Evolutionary conservation across 2,329 filamentous ascomycete genomes (phyloP).

Genomic region (Aspergillus puulaauensis): DNA sequence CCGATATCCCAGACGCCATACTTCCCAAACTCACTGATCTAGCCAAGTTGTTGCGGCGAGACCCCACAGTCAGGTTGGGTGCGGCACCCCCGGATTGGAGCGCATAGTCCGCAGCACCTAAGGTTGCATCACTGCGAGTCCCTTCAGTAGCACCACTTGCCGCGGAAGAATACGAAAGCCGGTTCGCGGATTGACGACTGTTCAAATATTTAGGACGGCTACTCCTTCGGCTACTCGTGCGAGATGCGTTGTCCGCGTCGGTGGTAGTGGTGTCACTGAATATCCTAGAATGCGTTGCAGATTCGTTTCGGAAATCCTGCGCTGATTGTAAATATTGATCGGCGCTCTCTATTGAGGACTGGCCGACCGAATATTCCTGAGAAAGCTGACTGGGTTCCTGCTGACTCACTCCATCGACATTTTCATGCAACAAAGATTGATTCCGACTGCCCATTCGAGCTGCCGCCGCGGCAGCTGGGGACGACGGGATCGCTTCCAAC

Average conservation of each 20-base stretch:
- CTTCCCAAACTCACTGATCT: constrained; percentile 85
- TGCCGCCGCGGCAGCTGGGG: constrained; percentile 46
- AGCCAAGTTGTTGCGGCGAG: constrained; percentile 54
- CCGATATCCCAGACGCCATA: constrained; percentile 72
- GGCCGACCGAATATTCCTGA: constrained; percentile 22
- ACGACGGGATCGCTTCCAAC: constrained; percentile 45
- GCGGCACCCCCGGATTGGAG: constrained; percentile 77
- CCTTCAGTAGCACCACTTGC: constrained; percentile 58
- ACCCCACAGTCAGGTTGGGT: constrained; percentile 41
- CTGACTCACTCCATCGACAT: constrained; percentile 19
- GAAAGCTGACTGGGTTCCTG: constrained; percentile 19
- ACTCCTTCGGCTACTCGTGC: constrained; percentile 29
- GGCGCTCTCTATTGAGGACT: constrained; percentile 20
- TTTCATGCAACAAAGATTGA: constrained; percentile 31
- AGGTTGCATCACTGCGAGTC: constrained; percentile 68
- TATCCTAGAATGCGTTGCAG: constrained; percentile 25
- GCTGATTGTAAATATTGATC: constrained; percentile 28
- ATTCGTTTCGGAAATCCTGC: constrained; percentile 26
- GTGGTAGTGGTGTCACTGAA: constrained; percentile 29
- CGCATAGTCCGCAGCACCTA: constrained; percentile 75
- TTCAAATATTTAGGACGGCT: constrained; percentile 57
- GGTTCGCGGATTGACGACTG: constrained; percentile 56
- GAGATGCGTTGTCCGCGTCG: constrained; percentile 21
- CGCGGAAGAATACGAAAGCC: constrained; percentile 59
- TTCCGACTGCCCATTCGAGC: constrained; percentile 41